Percentiles rank a stretch among this genome's conserved stretches.
Evolutionary conservation across 164 flowering plant genomes (phyloP).

Genomic region (Vitis vinifera): ASM3070453v1 NC_081813.1:258501-259000

Average conservation of each 20-base stretch:
- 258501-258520: background rate
- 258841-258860: conserved; percentile 60
- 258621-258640: background rate
- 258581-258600: too few relatives aligned
- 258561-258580: background rate
- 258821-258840: conserved; percentile 76
- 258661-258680: background rate
- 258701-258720: conserved; percentile 5
- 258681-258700: conserved; percentile 5
- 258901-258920: conserved; percentile 44
- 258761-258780: conserved; percentile 61
- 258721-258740: conserved; percentile 67
- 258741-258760: conserved; percentile 83
- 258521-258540: background rate
- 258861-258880: conserved; percentile 60
- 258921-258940: background rate
- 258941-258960: background rate
- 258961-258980: background rate
- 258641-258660: background rate
- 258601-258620: background rate
- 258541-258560: background rate
- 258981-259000: background rate
- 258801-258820: conserved; percentile 57
- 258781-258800: conserved; percentile 73
- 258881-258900: conserved; percentile 73